A percentile compares a stretch with the other conserved stretches of the same genome.
These are phyloP conservation scores for Neopestalotiopsis clavispora DNA, from an alignment of 2,329 filamentous ascomycete genomes.

Conservation along the genomic window DNA sequence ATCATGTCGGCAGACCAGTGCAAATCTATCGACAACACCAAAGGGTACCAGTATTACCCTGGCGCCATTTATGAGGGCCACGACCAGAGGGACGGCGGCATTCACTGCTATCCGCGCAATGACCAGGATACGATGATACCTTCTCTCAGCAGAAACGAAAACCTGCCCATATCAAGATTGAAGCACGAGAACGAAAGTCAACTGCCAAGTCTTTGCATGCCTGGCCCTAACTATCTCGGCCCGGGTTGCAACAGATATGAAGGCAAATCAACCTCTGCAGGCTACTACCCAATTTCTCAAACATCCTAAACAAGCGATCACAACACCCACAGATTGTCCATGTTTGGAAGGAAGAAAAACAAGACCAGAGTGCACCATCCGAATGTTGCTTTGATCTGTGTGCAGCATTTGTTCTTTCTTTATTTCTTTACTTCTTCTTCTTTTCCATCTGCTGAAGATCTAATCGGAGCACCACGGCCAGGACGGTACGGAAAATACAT, in stretches of 20 bases:
- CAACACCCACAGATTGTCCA: not conserved
- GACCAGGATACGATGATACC: slow-evolving; percentile 36
- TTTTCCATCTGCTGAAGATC: not conserved
- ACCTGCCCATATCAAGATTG: slow-evolving; percentile 43
- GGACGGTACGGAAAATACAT: slow-evolving; percentile 1
- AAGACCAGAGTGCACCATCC: not conserved
- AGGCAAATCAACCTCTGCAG: slow-evolving; percentile 54
- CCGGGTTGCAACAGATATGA: slow-evolving; percentile 57
- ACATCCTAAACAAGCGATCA: slow-evolving; percentile 43
- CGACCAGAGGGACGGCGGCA: slow-evolving; percentile 44
- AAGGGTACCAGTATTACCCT: slow-evolving; percentile 62
- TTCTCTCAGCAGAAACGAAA: slow-evolving; percentile 37
- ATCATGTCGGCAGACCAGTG: slow-evolving; percentile 25
- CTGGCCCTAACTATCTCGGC: slow-evolving; percentile 43
- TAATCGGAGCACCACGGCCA: not conserved
- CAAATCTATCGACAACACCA: slow-evolving; percentile 40
- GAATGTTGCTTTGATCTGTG: not conserved
- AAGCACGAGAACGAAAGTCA: slow-evolving; percentile 55
- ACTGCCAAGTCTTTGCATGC: slow-evolving; percentile 53
- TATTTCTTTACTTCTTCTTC: not conserved
- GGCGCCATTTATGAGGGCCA: slow-evolving; percentile 54
- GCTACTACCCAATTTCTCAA: slow-evolving; percentile 59
- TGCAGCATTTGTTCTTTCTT: not conserved
- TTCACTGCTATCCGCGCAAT: slow-evolving; percentile 54
- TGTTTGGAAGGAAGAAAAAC: not conserved